Conservation (phyloP, 116 monocot species). For the Posidonia oceanica region DNA sequence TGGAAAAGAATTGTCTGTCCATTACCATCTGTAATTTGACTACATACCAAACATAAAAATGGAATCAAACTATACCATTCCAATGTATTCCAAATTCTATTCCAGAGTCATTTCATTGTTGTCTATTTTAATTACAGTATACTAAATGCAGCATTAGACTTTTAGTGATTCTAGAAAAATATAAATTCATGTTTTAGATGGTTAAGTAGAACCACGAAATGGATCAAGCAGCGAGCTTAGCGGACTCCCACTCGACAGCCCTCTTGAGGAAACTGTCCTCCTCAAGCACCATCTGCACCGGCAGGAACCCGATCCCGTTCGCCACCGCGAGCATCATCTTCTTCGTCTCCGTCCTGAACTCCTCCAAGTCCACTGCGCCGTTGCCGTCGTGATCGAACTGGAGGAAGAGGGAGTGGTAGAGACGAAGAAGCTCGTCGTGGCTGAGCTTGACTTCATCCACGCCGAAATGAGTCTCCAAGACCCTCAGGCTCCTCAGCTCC, state of each 20-base stretch:
- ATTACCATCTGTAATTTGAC: too few species aligned
- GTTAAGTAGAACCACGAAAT: too few species aligned
- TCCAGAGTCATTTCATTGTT: too few species aligned
- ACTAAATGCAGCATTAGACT: too few species aligned
- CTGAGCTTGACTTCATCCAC: constrained; percentile 27
- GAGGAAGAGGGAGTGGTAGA: constrained; percentile 20
- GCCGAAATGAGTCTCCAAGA: constrained; percentile 31
- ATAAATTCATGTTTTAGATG: too few species aligned
- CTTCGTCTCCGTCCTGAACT: constrained; percentile 39
- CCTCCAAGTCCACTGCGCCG: constrained; percentile 41
- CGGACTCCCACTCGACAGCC: constrained; percentile 19
- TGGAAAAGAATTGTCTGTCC: too few species aligned
- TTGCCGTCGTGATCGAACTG: constrained; percentile 48
- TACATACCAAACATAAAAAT: too few species aligned
- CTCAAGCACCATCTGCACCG: constrained; percentile 67
- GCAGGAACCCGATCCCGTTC: constrained; percentile 46
- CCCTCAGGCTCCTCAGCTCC: constrained; percentile 29
- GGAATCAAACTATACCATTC: too few species aligned
- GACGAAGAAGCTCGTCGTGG: not conserved
- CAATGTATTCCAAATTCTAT: too few species aligned
- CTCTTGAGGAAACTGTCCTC: constrained; percentile 18
- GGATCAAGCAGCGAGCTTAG: constrained; percentile 1
- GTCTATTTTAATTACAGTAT: too few species aligned
- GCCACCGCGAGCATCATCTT: constrained; percentile 59
- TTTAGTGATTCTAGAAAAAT: too few species aligned